Evolutionary conservation across 495 filamentous ascomycete genomes (phyloP), one percentile per base, ranked within the genome.

Genomic region (Trichoderma reesei): DNA sequence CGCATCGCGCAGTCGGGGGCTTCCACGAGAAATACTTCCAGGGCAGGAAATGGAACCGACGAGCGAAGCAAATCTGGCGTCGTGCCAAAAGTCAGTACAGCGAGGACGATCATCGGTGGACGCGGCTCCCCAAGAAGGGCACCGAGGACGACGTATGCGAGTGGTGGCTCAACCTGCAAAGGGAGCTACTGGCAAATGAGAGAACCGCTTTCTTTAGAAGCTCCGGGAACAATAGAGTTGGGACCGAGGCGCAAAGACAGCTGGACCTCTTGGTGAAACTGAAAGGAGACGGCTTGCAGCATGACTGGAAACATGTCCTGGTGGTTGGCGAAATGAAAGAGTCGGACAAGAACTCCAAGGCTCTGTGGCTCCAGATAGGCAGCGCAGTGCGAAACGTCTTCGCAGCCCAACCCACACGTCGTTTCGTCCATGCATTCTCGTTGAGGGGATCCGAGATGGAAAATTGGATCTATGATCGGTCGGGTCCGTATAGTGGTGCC

Each of bases 381-480:
- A 46, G 42, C 13, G 42, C 42, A 6, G 42, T 46, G n/a, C 42
- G 42, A 46, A 18, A 67, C 54, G 69, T 71, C 62, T 73, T 71
- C 63, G 51, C 63, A 31, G 63, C 41, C 62, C 68, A 73, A 59
- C 68, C 68, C 61, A 67, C 68, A 61, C 68, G 68, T n/a, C 61
- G 67, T 59, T 78, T 74, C 62, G 39, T 78, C 44, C 72, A 77
- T 68, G 74, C 67, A 60, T 78, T 79, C 64, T 71, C 67, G 60
- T 68, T 80, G 60, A 67, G 67, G 62, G 72, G 70, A 39, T 70
- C 67, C 37, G 59, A 66, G 34, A 71, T 78, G 51, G 68, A 77
- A 67, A 63, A 71, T 62, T 79, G 72, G 76, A 71, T 76, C 31
- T 80, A 79, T 69, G 74, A 79, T 70, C 72, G 78, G 61, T 78